These are phyloP conservation scores for Rhodotorula sphaerocarpa DNA, from an alignment of 768 basidiomycete genomes.

Conservation along the genomic window DNA sequence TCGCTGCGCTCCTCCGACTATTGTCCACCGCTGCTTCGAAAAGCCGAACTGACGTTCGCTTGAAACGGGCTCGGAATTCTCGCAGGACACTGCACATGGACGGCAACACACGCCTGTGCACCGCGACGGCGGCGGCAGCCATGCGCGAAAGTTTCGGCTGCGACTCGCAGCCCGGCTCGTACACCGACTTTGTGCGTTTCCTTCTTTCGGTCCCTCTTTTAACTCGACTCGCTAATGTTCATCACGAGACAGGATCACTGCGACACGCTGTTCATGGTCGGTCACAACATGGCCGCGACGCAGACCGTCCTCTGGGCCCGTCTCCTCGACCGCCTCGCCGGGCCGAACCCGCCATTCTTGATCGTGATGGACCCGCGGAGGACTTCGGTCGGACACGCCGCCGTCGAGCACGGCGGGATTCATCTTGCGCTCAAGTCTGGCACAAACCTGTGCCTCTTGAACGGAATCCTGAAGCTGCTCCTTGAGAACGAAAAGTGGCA, in stretches of 20 bases:
- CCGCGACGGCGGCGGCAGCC: slow-evolving; percentile 35
- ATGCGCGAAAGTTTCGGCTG: slow-evolving; percentile 37
- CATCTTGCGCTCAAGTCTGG: slow-evolving; percentile 26
- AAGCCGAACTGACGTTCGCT: too few relatives aligned
- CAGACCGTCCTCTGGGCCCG: slow-evolving; percentile 36
- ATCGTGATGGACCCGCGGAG: slow-evolving; percentile 34
- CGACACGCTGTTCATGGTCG: slow-evolving; percentile 34
- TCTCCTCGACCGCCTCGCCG: slow-evolving; percentile 35
- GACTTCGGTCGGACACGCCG: slow-evolving; percentile 29
- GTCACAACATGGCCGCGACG: slow-evolving; percentile 37
- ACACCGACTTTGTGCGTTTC: slow-evolving; percentile 18
- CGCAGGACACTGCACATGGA: slow-evolving; percentile 36
- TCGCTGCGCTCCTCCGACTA: not conserved
- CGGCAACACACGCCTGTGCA: slow-evolving; percentile 37
- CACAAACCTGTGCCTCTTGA: slow-evolving; percentile 34
- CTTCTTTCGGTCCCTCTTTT: too few relatives aligned
- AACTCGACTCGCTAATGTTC: not conserved
- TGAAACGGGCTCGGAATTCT: too few relatives aligned
- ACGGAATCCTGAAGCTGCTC: slow-evolving; percentile 34
- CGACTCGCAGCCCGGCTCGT: slow-evolving; percentile 35
- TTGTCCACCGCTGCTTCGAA: not conserved
- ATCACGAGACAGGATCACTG: slow-evolving; percentile 5
- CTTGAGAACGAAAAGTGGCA: slow-evolving; percentile 32
- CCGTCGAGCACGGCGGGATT: slow-evolving; percentile 19
- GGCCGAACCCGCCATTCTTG: slow-evolving; percentile 32